Conservation (phyloP, 176 grass and related monocot species). For the Zea luxurians region DNA sequence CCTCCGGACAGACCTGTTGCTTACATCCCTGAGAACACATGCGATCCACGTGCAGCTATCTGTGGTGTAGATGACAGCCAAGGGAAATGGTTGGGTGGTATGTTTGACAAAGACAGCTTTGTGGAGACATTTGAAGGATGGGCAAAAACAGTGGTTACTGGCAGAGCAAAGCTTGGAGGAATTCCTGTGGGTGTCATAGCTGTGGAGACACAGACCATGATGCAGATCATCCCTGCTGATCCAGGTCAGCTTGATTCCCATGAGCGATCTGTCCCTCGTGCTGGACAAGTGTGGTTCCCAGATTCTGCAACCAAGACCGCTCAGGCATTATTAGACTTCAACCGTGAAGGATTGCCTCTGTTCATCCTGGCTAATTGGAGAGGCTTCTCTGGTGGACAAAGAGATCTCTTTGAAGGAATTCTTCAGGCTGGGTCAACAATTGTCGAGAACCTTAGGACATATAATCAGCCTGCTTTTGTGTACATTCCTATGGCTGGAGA, state of each 20-base stretch:
- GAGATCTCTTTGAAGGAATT: constrained; percentile 98
- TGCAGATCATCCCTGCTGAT: constrained; percentile 88
- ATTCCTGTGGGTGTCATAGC: constrained; percentile 96
- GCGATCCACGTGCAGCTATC: constrained; percentile 91
- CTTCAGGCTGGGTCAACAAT: constrained; percentile 98
- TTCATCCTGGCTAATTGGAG: constrained; percentile 99
- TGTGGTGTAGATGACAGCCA: constrained; percentile 56
- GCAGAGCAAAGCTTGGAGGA: constrained; percentile 91
- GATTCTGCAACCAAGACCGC: constrained; percentile 98
- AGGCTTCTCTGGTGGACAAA: constrained; percentile 96
- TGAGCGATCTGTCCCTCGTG: constrained; percentile 74
- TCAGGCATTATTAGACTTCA: constrained; percentile 90
- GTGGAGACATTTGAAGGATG: constrained; percentile 98
- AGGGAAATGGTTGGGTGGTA: constrained; percentile 94
- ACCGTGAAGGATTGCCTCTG: constrained; percentile 84
- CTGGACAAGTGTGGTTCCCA: constrained; percentile 98
- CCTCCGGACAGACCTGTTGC: constrained; percentile 73
- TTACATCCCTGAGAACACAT: constrained; percentile 86
- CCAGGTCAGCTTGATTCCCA: constrained; percentile 91
- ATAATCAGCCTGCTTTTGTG: constrained; percentile 97
- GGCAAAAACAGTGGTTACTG: constrained; percentile 95
- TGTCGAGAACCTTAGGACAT: constrained; percentile 95
- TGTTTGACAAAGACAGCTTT: constrained; percentile 94
- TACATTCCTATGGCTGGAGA: constrained; percentile 95
- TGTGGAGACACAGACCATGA: constrained; percentile 93